Conservation (phyloP, 495 filamentous ascomycete genomes). For the Podospora comata region DNA sequence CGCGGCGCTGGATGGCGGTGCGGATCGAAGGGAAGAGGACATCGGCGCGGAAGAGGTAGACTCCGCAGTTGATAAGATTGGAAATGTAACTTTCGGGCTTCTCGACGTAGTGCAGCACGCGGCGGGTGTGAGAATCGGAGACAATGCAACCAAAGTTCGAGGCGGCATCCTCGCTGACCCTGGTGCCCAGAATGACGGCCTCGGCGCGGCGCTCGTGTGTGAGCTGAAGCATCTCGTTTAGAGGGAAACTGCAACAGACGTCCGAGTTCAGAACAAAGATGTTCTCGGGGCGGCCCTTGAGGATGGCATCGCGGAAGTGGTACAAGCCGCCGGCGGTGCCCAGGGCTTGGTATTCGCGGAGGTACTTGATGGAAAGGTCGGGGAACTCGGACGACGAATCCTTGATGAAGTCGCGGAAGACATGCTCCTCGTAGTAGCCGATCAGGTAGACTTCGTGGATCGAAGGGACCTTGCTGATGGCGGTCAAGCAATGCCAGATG, state of each 20-base stretch:
- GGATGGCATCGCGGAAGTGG: slow-evolving; percentile 98
- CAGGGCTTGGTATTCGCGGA: slow-evolving; percentile 95
- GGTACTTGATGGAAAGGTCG: slow-evolving; percentile 86
- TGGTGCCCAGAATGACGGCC: slow-evolving; percentile 93
- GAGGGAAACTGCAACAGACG: slow-evolving; percentile 98
- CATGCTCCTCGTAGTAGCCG: slow-evolving; percentile 96
- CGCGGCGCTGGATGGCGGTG: slow-evolving; percentile 91
- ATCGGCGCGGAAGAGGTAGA: slow-evolving; percentile 94
- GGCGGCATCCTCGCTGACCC: slow-evolving; percentile 87
- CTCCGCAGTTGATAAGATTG: slow-evolving; percentile 98
- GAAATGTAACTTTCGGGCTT: slow-evolving; percentile 98
- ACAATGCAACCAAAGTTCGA: slow-evolving; percentile 98
- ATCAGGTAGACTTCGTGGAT: slow-evolving; percentile 97
- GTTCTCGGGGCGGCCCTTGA: slow-evolving; percentile 91
- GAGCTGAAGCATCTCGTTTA: slow-evolving; percentile 89
- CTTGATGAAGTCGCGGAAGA: slow-evolving; percentile 98
- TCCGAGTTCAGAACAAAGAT: slow-evolving; percentile 98
- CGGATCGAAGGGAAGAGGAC: slow-evolving; percentile 96
- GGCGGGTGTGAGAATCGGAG: slow-evolving; percentile 88
- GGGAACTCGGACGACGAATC: slow-evolving; percentile 80
- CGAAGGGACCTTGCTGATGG: slow-evolving; percentile 83
- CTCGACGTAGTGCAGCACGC: slow-evolving; percentile 98
- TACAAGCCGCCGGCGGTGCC: slow-evolving; percentile 96
- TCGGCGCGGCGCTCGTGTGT: slow-evolving; percentile 96
- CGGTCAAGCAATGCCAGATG: slow-evolving; percentile 93